These are phyloP conservation scores for Aspergillus ustus DNA, from an alignment of 2,329 filamentous ascomycete genomes.

Conservation along the genomic window DNA sequence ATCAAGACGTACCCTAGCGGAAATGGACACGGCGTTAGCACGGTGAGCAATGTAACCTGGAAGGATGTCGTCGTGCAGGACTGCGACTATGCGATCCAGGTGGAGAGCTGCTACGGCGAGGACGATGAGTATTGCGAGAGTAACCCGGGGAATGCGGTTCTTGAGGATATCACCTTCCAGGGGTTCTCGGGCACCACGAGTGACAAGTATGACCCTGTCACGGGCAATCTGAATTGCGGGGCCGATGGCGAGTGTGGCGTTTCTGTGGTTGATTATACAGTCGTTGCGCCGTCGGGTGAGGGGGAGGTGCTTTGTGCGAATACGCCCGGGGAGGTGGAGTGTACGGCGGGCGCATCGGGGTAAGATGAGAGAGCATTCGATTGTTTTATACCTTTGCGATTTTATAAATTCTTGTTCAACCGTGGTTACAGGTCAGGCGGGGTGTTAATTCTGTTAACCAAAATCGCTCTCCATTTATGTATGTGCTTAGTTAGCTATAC, in stretches of 20 bases:
- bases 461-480: too few species aligned
- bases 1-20: slow-evolving; percentile 54
- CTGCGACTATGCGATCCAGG: slow-evolving; percentile 51
- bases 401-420: too few species aligned
- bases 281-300: slow-evolving; percentile 39
- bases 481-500: too few species aligned
- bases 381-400: too few species aligned
- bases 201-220: slow-evolving; percentile 39
- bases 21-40: slow-evolving; percentile 40
- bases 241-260: slow-evolving; percentile 44
- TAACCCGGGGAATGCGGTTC: slow-evolving; percentile 38
- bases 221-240: slow-evolving; percentile 46
- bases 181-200: slow-evolving; percentile 47
- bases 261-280: slow-evolving; percentile 38
- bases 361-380: too few species aligned
- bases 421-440: too few species aligned
- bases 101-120: slow-evolving; percentile 51
- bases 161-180: slow-evolving; percentile 43
- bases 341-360: slow-evolving; percentile 41
- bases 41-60: slow-evolving; percentile 50
- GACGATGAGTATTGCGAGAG: slow-evolving; percentile 41
- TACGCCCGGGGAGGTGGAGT: slow-evolving; percentile 35
- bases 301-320: slow-evolving; percentile 43
- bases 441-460: too few species aligned
- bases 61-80: slow-evolving; percentile 43